Percentiles rank a stretch among this genome's conserved stretches.
Conservation (phyloP, 2,329 filamentous ascomycete species). For the Penicillium sp. region DNA sequence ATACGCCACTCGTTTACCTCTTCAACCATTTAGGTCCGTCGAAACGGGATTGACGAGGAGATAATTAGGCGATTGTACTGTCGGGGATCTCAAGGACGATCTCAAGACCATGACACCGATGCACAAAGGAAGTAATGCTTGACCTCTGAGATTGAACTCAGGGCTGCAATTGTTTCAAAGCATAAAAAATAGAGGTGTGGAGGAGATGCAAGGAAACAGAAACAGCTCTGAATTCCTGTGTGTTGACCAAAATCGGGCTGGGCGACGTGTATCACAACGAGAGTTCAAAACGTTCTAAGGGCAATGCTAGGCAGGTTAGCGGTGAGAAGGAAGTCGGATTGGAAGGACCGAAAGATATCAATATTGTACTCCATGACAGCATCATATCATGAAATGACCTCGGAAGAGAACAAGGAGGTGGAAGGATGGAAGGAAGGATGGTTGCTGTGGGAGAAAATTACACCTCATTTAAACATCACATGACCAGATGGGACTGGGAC, state of each 20-base stretch:
- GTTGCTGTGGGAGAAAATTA: neutral
- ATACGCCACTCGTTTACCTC: slow-evolving; percentile 95
- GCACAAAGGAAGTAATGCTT: neutral
- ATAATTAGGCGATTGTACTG: slow-evolving; percentile 73
- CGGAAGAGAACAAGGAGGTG: neutral
- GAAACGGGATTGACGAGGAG: slow-evolving; percentile 68
- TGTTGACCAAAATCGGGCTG: neutral
- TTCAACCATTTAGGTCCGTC: slow-evolving; percentile 64
- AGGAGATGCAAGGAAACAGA: neutral
- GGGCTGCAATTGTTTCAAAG: neutral
- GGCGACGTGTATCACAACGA: neutral
- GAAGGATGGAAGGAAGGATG: neutral
- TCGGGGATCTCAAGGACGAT: neutral
- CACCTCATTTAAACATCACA: neutral
- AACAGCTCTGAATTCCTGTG: neutral
- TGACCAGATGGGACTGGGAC: neutral
- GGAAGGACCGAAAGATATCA: neutral
- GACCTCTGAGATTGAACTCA: neutral
- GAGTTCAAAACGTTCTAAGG: neutral
- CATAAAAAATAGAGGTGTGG: neutral
- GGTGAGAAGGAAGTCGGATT: neutral
- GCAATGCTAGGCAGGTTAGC: neutral
- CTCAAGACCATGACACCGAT: neutral
- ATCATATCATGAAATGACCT: neutral
- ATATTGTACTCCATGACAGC: neutral